Conservation (phyloP, 2,329 filamentous ascomycete genomes). For the Amphichorda felina region DNA sequence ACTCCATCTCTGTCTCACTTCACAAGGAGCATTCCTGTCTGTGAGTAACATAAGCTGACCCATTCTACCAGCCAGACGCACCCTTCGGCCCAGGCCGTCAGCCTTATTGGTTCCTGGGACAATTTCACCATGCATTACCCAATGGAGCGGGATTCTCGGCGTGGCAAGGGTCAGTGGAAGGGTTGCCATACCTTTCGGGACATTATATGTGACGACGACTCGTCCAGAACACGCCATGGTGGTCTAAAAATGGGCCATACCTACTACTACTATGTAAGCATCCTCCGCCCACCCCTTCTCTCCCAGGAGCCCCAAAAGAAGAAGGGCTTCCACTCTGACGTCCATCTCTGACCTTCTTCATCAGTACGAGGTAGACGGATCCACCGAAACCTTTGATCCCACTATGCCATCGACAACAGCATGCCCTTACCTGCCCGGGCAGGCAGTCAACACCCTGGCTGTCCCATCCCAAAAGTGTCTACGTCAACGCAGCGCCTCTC, state of each 20-base stretch:
- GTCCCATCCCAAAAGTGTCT: conserved; percentile 59
- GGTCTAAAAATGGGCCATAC: conserved; percentile 85
- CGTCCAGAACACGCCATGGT: conserved; percentile 46
- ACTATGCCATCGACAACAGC: conserved; percentile 60
- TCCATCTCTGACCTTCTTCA: background rate
- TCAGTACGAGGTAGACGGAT: conserved; percentile 74
- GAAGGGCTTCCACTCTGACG: background rate
- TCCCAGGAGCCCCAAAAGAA: background rate
- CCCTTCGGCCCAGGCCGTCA: conserved; percentile 55
- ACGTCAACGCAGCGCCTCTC: conserved; percentile 52
- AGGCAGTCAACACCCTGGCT: conserved; percentile 73
- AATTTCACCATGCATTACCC: conserved; percentile 72
- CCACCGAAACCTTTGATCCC: conserved; percentile 65
- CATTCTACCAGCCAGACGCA: conserved; percentile 39
- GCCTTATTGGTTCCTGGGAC: conserved; percentile 88
- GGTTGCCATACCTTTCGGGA: conserved; percentile 80
- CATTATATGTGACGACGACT: conserved; percentile 66
- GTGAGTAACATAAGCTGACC: conserved; percentile 11
- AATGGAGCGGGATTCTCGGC: conserved; percentile 70
- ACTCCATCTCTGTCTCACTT: too few relatives aligned
- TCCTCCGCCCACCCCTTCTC: background rate
- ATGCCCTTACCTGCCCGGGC: conserved; percentile 81
- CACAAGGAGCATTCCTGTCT: conserved; percentile 1
- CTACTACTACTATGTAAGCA: conserved; percentile 89
- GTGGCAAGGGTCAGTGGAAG: conserved; percentile 68